Conservation (phyloP, 306 rosid genomes). For the Ormosia emarginata region DNA sequence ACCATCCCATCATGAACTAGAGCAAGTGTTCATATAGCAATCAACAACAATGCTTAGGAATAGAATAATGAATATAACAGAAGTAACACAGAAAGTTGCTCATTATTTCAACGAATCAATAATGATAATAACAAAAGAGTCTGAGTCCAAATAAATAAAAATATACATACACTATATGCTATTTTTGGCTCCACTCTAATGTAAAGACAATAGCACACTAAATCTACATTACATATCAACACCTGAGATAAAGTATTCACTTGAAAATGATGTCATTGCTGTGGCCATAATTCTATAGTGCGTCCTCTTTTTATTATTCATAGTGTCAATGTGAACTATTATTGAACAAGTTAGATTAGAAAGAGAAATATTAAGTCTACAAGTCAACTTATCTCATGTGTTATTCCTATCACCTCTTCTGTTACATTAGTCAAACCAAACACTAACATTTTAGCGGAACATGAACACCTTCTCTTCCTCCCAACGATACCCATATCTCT, state of each 20-base stretch:
- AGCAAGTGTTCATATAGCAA: no score
- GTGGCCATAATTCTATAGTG: not conserved
- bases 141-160: not conserved
- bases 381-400: not conserved
- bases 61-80: not conserved
- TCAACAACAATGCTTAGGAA: not conserved
- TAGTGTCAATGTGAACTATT: not conserved
- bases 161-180: not conserved
- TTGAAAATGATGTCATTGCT: not conserved
- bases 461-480: not conserved
- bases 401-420: not conserved
- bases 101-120: not conserved
- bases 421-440: no score
- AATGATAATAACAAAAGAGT: not conserved
- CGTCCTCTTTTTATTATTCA: not conserved
- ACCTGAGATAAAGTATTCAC: not conserved
- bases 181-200: not conserved
- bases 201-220: not conserved
- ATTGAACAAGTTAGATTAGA: not conserved
- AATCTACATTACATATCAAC: not conserved
- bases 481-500: conserved; percentile 20
- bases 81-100: not conserved
- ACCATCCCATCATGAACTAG: not conserved
- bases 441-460: no score
- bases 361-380: not conserved